phyloP scores from a whole-genome alignment of 768 basidiomycete species.

The Boletellus ananas region DNA sequence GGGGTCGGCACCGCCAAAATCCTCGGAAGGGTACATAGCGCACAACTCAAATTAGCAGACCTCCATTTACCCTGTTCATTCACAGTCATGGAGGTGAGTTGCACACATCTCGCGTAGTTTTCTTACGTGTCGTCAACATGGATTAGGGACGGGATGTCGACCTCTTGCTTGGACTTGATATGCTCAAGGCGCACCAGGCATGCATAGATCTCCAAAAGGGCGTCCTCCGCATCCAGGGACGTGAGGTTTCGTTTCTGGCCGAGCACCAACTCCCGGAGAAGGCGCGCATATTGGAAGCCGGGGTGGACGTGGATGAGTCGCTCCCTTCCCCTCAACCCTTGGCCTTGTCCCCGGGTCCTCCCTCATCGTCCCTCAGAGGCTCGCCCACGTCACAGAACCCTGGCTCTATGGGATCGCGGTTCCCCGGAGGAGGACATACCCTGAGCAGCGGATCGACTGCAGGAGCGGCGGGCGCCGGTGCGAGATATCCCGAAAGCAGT shows the following conservation, averaged over 20 bases:
- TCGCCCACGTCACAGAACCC: conserved; percentile 33
- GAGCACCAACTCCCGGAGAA: conserved; percentile 94
- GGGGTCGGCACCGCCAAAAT: conserved; percentile 96
- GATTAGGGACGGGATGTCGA: conserved; percentile 84
- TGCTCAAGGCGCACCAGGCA: conserved; percentile 97
- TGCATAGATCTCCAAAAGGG: conserved; percentile 90
- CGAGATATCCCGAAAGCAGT: conserved; percentile 52
- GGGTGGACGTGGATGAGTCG: conserved; percentile 24
- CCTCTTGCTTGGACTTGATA: conserved; percentile 96
- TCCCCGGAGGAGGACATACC: conserved; percentile 69
- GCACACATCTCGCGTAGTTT: not conserved
- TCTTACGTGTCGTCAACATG: not conserved
- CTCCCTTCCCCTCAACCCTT: conserved; percentile 17
- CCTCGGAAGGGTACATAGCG: conserved; percentile 89
- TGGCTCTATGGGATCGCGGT: conserved; percentile 40
- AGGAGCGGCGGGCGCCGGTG: conserved; percentile 41
- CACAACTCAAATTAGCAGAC: conserved; percentile 85
- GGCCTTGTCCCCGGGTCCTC: conserved; percentile 14
- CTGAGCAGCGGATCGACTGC: conserved; percentile 44
- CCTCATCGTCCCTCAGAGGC: conserved; percentile 7
- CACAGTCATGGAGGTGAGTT: conserved; percentile 85
- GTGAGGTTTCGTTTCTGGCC: conserved; percentile 83
- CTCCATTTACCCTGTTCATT: conserved; percentile 86
- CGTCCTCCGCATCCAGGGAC: conserved; percentile 86
- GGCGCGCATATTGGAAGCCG: conserved; percentile 47